These are phyloP conservation scores for Penicillium lagena DNA, from an alignment of 495 filamentous ascomycete genomes.

Conservation along the genomic window DNA sequence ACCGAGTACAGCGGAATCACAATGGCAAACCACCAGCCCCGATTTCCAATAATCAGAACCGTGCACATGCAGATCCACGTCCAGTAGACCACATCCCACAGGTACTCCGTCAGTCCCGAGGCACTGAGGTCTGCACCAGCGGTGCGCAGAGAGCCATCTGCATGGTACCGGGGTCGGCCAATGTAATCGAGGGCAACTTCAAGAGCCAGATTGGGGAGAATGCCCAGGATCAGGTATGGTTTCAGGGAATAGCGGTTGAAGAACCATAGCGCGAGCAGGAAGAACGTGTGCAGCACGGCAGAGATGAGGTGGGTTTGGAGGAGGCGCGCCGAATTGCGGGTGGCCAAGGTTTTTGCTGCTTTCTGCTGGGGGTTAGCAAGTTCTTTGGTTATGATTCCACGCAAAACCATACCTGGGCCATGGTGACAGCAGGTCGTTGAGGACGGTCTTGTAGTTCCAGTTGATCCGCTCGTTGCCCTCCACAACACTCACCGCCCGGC, in stretches of 20 bases:
- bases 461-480: constrained; percentile 15
- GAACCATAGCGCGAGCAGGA: constrained; percentile 60
- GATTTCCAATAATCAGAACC: constrained; percentile 60
- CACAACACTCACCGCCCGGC: constrained; percentile 22
- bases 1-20: constrained; percentile 65
- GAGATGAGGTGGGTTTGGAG: constrained; percentile 75
- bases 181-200: constrained; percentile 78
- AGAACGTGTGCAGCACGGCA: constrained; percentile 61
- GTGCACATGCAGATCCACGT: constrained; percentile 62
- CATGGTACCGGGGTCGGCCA: constrained; percentile 67
- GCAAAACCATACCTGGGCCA: constrained; percentile 30
- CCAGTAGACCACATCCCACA: constrained; percentile 96
- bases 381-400: background rate
- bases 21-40: constrained; percentile 68
- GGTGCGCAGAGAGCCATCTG: constrained; percentile 60
- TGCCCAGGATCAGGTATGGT: constrained; percentile 64
- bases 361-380: constrained; percentile 50
- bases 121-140: constrained; percentile 86
- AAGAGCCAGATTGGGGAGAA: constrained; percentile 62
- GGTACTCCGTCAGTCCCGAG: constrained; percentile 87
- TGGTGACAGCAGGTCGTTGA: constrained; percentile 2
- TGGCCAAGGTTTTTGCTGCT: constrained; percentile 86
- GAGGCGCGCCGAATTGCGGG: constrained; percentile 66
- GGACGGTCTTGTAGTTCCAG: too few relatives aligned
- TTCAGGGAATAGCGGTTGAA: constrained; percentile 62